Evolutionary conservation across 495 filamentous ascomycete species (phyloP).

Genomic region (Pyronema omphalodes): DNA sequence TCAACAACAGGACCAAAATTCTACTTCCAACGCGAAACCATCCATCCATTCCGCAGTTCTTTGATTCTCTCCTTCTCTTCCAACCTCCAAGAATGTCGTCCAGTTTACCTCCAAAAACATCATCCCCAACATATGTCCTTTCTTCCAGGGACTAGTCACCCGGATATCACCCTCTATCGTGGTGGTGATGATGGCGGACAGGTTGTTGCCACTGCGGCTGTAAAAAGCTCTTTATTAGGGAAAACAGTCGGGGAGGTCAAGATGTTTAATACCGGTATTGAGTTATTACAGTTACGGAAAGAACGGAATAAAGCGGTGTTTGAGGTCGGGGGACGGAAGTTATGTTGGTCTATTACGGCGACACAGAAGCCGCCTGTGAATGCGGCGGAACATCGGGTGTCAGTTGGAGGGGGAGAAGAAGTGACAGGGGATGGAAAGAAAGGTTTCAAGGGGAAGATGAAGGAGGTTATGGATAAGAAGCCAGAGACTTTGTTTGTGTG

Average conservation of each 20-base stretch:
- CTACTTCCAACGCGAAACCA: neutral
- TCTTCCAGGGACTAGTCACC: neutral
- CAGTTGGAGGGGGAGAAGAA: neutral
- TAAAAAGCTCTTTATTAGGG: neutral
- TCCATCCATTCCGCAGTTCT: neutral
- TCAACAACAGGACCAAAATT: neutral
- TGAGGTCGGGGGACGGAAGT: neutral
- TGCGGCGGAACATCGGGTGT: neutral
- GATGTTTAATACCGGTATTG: neutral
- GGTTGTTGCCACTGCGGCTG: neutral
- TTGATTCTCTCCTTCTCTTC: neutral
- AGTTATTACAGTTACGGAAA: neutral
- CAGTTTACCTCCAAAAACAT: neutral
- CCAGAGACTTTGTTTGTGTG: neutral
- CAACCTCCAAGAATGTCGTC: neutral
- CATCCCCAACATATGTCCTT: neutral
- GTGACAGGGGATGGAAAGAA: neutral
- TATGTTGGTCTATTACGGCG: neutral
- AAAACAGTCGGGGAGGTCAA: neutral
- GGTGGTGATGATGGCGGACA: neutral
- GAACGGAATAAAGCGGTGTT: neutral
- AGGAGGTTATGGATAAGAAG: neutral
- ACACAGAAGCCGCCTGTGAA: neutral
- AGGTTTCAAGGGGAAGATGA: neutral
- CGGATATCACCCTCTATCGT: neutral